Evolutionary conservation across 495 filamentous ascomycete genomes (phyloP), one percentile per base, ranked within the genome.

Genomic region (Saxophila tyrrhenica): DNA sequence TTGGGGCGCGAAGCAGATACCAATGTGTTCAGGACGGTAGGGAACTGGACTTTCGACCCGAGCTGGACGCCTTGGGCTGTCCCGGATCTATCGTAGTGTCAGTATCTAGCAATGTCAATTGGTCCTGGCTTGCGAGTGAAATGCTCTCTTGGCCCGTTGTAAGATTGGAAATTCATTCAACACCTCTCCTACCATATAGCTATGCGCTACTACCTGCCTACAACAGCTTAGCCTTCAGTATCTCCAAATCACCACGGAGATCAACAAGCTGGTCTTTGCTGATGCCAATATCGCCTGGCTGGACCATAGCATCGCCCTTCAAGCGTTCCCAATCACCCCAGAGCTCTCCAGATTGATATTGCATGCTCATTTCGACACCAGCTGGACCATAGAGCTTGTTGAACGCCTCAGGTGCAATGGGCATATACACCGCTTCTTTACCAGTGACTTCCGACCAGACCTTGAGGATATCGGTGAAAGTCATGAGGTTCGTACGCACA

Each of bases 371-470:
- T 44, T 62, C 60, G 19, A 44, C 32, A 19, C 62, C 62, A n/a
- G 39, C 56, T 1, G 54, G 39, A 29, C 62, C 54, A 53, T 43
- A 60, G 16, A 59, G 25, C 29, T 52, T 56, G 21, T 57, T 48
- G 35, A 48, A 62, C 8, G 45, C 44, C 38, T 62, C 48, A 10
- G 51, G 24, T 3, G 51, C 38, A 9, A 54, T 24, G 3, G 43
- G 20, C 23, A 59, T 48, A 41, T 58, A 62, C 21, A 52, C 51
- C n/a, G 49, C 55, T 29, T 62, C 55, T 48, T 62, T 64, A 10
- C 59, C 62, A 2, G 52, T 56, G 21, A 64, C 50, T 47, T 62
- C 52, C 16, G 62, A 62, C 59, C 59, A 64, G 22, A 52, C 48
- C 38, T 54, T 47, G 5, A 62, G 21, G 46, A 59, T 55, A 9